Percentiles rank a stretch among this genome's conserved stretches.
Evolutionary conservation across 352 stramenopile genomes (phyloP).

Genomic region (Globisporangium echinulatum): DNA sequence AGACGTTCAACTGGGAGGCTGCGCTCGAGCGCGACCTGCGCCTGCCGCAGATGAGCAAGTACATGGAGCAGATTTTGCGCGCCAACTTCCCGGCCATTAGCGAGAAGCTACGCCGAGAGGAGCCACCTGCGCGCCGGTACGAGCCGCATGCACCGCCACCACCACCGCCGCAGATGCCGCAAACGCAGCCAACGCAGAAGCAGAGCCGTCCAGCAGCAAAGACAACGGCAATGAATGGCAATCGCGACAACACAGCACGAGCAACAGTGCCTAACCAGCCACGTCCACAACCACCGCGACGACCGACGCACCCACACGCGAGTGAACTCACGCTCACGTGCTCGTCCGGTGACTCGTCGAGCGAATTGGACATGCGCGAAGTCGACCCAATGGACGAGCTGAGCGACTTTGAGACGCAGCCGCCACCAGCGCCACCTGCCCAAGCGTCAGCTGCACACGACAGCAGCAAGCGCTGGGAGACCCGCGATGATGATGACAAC

Average conservation of each 20-base stretch:
- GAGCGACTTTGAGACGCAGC: constrained; percentile 42
- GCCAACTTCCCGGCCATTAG: constrained; percentile 14
- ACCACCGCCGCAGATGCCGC: background rate
- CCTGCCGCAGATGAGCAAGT: constrained; percentile 17
- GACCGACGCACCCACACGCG: background rate
- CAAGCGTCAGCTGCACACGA: too few species aligned
- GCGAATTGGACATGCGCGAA: constrained; percentile 37
- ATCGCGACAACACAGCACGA: background rate
- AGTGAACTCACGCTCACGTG: background rate
- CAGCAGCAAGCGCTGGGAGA: too few species aligned
- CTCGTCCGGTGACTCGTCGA: constrained; percentile 27
- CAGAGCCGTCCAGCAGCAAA: background rate
- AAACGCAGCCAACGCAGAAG: background rate
- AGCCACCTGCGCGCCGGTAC: constrained; percentile 2
- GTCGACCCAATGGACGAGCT: constrained; percentile 63
- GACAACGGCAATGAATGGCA: background rate
- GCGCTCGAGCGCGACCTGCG: constrained; percentile 22
- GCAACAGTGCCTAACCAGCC: too few species aligned
- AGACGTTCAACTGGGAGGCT: constrained; percentile 25
- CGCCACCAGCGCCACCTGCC: background rate
- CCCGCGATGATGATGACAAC: too few species aligned
- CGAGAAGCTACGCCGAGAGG: constrained; percentile 2
- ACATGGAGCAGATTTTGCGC: constrained; percentile 17
- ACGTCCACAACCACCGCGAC: too few species aligned
- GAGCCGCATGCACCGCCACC: background rate